Conservation (phyloP, 495 filamentous ascomycete genomes). For the Penicillium soppii region DNA sequence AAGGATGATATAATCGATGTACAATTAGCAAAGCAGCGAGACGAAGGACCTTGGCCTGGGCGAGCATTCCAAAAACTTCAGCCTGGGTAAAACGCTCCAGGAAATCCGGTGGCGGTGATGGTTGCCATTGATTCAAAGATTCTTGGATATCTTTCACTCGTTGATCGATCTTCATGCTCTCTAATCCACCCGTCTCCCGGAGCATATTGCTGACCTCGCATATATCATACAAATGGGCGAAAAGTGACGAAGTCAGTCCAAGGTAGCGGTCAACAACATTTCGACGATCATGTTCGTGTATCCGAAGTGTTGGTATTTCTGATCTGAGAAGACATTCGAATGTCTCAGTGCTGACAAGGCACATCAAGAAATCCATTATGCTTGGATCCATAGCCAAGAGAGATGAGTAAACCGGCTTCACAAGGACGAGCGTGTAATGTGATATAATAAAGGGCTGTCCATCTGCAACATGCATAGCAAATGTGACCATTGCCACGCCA, state of each 20-base stretch:
- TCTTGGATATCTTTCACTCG: not conserved
- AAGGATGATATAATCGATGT: conserved; percentile 15
- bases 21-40: conserved; percentile 13
- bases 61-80: conserved; percentile 11
- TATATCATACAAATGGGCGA: conserved; percentile 16
- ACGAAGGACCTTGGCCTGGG: conserved; percentile 15
- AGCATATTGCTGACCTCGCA: conserved; percentile 3
- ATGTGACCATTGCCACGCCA: conserved; percentile 18
- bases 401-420: conserved; percentile 5
- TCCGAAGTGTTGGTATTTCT: conserved; percentile 9
- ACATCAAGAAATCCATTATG: conserved; percentile 18
- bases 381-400: conserved; percentile 1
- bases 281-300: not conserved
- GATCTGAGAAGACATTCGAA: conserved; percentile 19
- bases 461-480: conserved; percentile 22
- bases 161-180: not conserved
- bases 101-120: conserved; percentile 4
- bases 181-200: not conserved
- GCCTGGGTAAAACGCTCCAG: conserved; percentile 8
- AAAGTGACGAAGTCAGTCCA: conserved; percentile 14
- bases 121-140: conserved; percentile 10
- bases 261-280: conserved; percentile 19
- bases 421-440: conserved; percentile 14
- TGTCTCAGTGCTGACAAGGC: conserved; percentile 18
- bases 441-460: conserved; percentile 18